Conservation (phyloP, 2,329 filamentous ascomycete genomes). For the Lasiodiplodia hormozganensis region DNA sequence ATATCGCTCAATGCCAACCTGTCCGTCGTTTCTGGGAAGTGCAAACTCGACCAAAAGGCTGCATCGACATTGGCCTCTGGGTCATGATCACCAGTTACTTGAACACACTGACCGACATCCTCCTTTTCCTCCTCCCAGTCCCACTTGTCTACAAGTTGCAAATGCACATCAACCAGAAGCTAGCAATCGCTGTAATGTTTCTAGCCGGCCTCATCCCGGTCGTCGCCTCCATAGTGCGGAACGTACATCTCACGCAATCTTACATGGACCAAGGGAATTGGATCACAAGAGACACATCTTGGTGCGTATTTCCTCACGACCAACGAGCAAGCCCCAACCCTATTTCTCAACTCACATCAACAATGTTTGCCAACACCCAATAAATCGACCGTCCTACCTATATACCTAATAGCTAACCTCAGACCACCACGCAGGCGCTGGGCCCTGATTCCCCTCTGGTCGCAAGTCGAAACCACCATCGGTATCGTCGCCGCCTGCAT, state of each 20-base stretch:
- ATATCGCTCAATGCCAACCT: conserved; percentile 19
- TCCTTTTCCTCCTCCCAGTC: conserved; percentile 14
- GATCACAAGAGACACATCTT: not conserved
- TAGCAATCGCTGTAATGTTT: conserved; percentile 3
- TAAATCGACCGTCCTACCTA: not conserved
- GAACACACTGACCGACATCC: not conserved
- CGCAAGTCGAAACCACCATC: conserved; percentile 21
- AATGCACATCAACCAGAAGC: not conserved
- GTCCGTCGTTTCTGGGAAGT: conserved; percentile 16
- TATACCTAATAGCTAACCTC: not conserved
- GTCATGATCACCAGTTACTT: not conserved
- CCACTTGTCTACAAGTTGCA: conserved; percentile 6
- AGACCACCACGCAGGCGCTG: conserved; percentile 5
- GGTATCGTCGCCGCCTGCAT: conserved; percentile 27
- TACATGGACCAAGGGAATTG: not conserved
- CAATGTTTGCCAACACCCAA: not conserved
- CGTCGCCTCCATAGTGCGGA: conserved; percentile 4
- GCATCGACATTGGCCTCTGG: conserved; percentile 14
- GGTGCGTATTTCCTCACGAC: not conserved
- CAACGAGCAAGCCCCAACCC: not conserved
- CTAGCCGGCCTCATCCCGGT: conserved; percentile 5
- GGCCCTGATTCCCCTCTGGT: conserved; percentile 27
- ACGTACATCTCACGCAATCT: not conserved
- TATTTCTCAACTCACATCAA: not conserved
- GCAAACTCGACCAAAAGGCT: conserved; percentile 2